These are phyloP conservation scores for Metarhizium humberi DNA, from an alignment of 2,329 filamentous ascomycete genomes.

Conservation along the genomic window DNA sequence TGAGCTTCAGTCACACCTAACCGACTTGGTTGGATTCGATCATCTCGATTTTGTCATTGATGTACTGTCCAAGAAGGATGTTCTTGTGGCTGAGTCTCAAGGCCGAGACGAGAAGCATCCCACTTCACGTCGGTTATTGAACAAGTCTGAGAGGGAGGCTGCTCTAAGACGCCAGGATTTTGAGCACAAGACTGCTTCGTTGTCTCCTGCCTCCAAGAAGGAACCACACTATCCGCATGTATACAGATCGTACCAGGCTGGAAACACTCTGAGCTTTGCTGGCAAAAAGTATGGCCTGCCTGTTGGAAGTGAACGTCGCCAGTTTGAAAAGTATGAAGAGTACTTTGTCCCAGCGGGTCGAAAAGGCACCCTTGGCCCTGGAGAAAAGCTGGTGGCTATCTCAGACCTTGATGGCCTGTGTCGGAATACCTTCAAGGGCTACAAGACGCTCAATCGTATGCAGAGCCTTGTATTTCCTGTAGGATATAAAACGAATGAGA, in stretches of 20 bases:
- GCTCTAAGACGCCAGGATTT: constrained; percentile 66
- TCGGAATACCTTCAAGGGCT: constrained; percentile 83
- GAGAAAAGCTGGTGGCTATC: constrained; percentile 70
- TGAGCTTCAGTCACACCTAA: constrained; percentile 82
- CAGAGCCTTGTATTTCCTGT: constrained; percentile 94
- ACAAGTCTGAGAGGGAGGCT: constrained; percentile 68
- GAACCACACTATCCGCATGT: constrained; percentile 86
- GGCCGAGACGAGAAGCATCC: constrained; percentile 20
- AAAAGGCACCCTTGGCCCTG: constrained; percentile 62
- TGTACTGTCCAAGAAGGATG: constrained; percentile 66
- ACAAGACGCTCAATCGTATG: constrained; percentile 93
- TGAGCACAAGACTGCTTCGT: constrained; percentile 68
- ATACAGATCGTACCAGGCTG: constrained; percentile 73
- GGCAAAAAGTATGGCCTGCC: constrained; percentile 81
- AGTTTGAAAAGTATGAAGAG: constrained; percentile 78
- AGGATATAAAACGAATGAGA: constrained; percentile 91
- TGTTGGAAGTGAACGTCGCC: constrained; percentile 58
- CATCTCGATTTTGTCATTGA: constrained; percentile 91
- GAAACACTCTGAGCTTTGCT: constrained; percentile 72
- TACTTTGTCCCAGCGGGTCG: constrained; percentile 75
- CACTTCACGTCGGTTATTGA: constrained; percentile 52
- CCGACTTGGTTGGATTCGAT: constrained; percentile 85
- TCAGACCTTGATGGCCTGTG: constrained; percentile 82
- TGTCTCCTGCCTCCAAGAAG: constrained; percentile 63
- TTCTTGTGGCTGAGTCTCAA: constrained; percentile 46